Conservation (phyloP, 345 rosid species). For the Boechera divaricarpa region DNA sequence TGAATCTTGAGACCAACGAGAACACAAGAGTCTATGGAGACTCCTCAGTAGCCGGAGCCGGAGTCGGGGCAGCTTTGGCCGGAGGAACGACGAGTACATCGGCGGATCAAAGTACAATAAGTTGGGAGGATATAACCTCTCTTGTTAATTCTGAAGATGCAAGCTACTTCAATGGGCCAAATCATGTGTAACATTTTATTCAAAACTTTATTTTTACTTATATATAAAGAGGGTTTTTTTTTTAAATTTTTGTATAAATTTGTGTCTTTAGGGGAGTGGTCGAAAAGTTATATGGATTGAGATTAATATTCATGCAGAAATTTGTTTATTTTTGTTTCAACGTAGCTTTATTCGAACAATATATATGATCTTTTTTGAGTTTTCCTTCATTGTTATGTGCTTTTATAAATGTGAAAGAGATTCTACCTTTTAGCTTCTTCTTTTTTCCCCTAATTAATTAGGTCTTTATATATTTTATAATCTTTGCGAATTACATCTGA, state of each 20-base stretch:
- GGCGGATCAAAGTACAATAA: conserved; percentile 55
- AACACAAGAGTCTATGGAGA: conserved; percentile 37
- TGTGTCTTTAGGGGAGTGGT: conserved; percentile 10
- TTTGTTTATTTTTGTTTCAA: conserved; percentile 42
- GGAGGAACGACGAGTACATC: conserved; percentile 55
- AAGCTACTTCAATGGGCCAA: conserved; percentile 51
- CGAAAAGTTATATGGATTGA: conserved; percentile 19
- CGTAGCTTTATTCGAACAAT: conserved; percentile 28
- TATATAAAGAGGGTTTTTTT: conserved; percentile 7
- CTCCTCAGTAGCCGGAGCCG: conserved; percentile 35
- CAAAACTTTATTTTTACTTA: conserved; percentile 34
- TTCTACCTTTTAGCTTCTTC: conserved; percentile 36
- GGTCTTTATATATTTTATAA: conserved; percentile 21
- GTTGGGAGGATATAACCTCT: conserved; percentile 62
- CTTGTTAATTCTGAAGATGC: conserved; percentile 55
- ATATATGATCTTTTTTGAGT: conserved; percentile 26
- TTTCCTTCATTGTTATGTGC: conserved; percentile 14
- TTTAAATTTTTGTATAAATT: conserved; percentile 35
- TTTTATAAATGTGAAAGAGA: conserved; percentile 31
- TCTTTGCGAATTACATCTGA: conserved; percentile 34
- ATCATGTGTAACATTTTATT: conserved; percentile 41
- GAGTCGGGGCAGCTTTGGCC: conserved; percentile 29
- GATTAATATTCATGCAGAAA: conserved; percentile 44
- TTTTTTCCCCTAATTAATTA: conserved; percentile 28
- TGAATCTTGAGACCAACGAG: conserved; percentile 38